Evolutionary conservation across 306 rosid genomes (phyloP).

Genomic region (Corylus avellana): DNA sequence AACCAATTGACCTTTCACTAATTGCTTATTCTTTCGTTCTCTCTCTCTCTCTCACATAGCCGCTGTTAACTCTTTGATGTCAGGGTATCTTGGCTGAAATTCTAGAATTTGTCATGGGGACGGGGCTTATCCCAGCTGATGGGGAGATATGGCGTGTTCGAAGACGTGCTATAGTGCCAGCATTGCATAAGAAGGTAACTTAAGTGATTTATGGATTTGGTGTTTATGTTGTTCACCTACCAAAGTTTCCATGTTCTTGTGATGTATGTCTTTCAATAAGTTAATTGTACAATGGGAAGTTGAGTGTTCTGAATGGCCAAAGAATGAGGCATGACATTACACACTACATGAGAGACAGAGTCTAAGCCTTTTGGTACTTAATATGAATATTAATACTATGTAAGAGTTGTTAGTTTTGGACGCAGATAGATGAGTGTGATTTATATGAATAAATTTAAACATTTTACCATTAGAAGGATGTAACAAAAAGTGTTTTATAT

Average conservation of each 20-base stretch:
- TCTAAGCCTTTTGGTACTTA: neutral
- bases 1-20: constrained; percentile 13
- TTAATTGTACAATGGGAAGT: neutral
- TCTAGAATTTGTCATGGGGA: constrained; percentile 95
- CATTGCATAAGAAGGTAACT: constrained; percentile 81
- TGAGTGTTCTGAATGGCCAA: neutral
- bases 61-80: constrained; percentile 23
- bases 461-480: neutral
- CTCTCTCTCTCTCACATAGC: constrained; percentile 1
- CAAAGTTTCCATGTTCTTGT: neutral
- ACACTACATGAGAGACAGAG: neutral
- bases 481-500: neutral
- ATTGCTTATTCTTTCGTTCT: neutral
- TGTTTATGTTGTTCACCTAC: neutral
- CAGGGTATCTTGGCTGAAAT: constrained; percentile 99
- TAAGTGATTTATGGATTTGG: neutral
- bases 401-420: neutral
- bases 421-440: neutral
- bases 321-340: neutral
- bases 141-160: constrained; percentile 95
- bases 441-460: neutral
- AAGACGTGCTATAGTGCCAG: constrained; percentile 90
- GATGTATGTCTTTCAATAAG: neutral
- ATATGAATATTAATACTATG: neutral
- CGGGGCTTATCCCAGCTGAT: constrained; percentile 97